Evolutionary conservation across 176 grass and related monocot genomes (phyloP), one percentile per base, ranked within the genome.

Genomic region (Carex scoparia): DNA sequence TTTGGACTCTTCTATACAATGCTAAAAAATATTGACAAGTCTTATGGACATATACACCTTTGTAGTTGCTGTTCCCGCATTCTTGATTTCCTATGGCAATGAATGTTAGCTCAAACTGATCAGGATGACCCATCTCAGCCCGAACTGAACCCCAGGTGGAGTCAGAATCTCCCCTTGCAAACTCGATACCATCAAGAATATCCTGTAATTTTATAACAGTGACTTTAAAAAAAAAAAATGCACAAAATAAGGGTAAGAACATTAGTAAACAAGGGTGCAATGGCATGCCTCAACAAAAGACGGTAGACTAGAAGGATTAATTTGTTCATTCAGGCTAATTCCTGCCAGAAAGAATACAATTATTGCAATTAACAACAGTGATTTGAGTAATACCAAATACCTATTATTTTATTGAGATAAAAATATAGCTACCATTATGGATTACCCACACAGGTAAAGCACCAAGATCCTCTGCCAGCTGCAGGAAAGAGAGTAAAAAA

Each of bases 1-100:
- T 16, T 67, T 81, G 69, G 66, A 79, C 18, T 86, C 46, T 51
- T 68, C 77, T 76, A 4, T 59, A 42, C n/a, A 87, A 75, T 16
- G 2, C 15, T 83, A 84, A 33, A 23, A 51, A 72, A 61, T 61
- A 57, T 30, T 72, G 13, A 49, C 72, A 66, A 51, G 42, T 48
- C 65, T 40, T 40, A 61, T n/a, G 81, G 4, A 31, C 61, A 6
- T 27, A 80, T 81, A 82, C 67, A 95, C 95, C 95, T 98, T 68
- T 89, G 51, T 98, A 98, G 58, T 90, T 89, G 14, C 46, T 84
- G 85, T 76, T 98, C 5, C 88, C 88, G 46, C 95, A 98, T 84
- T 95, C 89, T 84, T 98, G 93, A 92, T 95, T 98, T 54, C 95
- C 95, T 79, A 98, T 87, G 70, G 93, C 88, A 79, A 98, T 66